phyloP scores from a whole-genome alignment of 192 early-diverging fungal species.

The Podila verticillata region DNA sequence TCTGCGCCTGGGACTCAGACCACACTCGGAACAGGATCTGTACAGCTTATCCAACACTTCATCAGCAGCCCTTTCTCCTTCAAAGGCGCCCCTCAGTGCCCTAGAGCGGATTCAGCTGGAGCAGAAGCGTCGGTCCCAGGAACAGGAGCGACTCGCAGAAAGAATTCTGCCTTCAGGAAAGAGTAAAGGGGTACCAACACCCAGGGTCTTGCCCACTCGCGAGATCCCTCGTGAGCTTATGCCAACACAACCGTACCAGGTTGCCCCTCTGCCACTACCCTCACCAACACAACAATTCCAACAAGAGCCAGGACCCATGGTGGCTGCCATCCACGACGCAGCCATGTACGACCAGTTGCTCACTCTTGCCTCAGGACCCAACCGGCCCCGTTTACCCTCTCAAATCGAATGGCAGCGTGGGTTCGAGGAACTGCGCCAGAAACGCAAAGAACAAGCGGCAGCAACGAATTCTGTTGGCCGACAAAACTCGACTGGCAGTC shows the following conservation, averaged over 20 bases:
- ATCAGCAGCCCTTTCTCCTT: not conserved
- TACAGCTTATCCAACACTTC: not conserved
- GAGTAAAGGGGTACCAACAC: not conserved
- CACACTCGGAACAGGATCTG: not conserved
- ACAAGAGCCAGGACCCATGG: not conserved
- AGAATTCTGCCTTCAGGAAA: conserved; percentile 6
- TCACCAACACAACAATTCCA: not conserved
- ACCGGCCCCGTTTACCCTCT: conserved; percentile 34
- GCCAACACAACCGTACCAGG: conserved; percentile 8
- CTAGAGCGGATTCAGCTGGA: conserved; percentile 26
- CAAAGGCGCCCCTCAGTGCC: conserved; percentile 13
- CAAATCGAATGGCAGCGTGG: conserved; percentile 41
- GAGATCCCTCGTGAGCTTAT: conserved; percentile 8
- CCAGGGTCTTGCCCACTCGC: conserved; percentile 4
- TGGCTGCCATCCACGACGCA: conserved; percentile 7
- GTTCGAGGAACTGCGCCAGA: conserved; percentile 25
- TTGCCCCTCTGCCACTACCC: not conserved
- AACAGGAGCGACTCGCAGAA: conserved; percentile 31
- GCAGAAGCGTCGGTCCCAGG: conserved; percentile 13
- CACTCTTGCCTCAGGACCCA: conserved; percentile 13
- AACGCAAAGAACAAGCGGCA: conserved; percentile 12
- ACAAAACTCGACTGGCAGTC: conserved; percentile 32
- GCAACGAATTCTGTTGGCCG: conserved; percentile 34
- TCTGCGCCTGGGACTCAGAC: not conserved
- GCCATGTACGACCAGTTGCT: conserved; percentile 32